Base-by-base conservation (phyloP, 768 basidiomycete species). In the Trametes coccinea region DNA sequence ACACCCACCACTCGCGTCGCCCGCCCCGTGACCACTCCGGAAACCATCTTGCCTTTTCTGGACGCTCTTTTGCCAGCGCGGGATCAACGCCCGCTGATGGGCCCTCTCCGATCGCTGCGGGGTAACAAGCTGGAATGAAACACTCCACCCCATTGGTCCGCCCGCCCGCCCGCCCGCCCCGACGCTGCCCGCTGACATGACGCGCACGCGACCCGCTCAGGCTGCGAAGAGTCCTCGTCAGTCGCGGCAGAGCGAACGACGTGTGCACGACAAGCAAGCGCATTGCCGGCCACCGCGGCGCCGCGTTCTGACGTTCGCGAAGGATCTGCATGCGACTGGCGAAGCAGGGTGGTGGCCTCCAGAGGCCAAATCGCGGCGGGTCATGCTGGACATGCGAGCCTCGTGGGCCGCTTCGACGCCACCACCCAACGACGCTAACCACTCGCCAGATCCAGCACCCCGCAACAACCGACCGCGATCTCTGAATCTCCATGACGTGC, bases 341-440 rank as follows among this genome's bases (percentile, higher is more conserved):
- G 33, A 16, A 34, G 29, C 33, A 43, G 54, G 40, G 14, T 22
- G 39, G 1, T 5, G 2, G 39, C n/a, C 34, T 13, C 40, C 44
- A 33, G 13, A 22, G 4, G 54, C 45, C 46, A 8, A 27, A 59
- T 58, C 48, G 40, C 14, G 27, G 17, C 27, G 10, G 56, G 34
- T 37, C 34, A 37, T 37, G 34, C 34, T 16, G 57, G 49, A 33
- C 57, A 59, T 59, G 57, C 57, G 57, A 59, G 57, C 57, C 57
- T 59, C 57, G 56, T 59, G 57, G 29, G 30, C 40, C n/a, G 17
- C 14, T 13, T n/a, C 48, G 30, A 59, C 57, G 49, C 56, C 49
- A 43, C 39, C 57, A 43, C 40, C 48, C 22, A 44, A 31, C 53
- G 17, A 50, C 41, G 10, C 53, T 39, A 33, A 39, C 14, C 27